Base-by-base conservation (phyloP, 805 yeast species). In the Nematodospora valgi region DNA sequence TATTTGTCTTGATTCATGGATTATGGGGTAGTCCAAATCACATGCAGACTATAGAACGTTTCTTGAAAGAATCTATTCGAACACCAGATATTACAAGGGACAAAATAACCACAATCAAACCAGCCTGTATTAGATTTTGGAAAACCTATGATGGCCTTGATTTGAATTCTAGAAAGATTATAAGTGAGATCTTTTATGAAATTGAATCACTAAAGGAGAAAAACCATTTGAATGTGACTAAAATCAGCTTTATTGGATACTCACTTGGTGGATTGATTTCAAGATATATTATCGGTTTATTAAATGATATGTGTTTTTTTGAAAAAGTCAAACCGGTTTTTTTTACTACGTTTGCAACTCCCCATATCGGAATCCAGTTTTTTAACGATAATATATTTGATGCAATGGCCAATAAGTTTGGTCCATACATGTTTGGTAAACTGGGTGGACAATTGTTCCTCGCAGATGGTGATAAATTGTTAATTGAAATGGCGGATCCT, bases 241-340 rank as follows among this genome's bases (percentile, higher is more conserved):
- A 78, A 46, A 73, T 91, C 32, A 84, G 94, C 41, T 66, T 91
- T 27, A 70, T 86, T 3, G 96, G 98, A 0, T 91, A 89, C 56
- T 86, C 96, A 0, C 62, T 91, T 39, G 97, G 98, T 15, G 98
- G 98, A 0, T 59, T 89, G 23, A 77, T 91, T 21, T 70, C 88
- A 0, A 66, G 97, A 33, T 88, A 86, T 54, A 80, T 87, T 17
- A 69, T 88, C 30, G 97, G 97, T 2, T 31, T 53, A 6, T 48
- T 67, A 27, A 30, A 63, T 25, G 62, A 56, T 7, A 35, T 64
- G 45, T 52, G 49, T 1, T 61, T 66, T 35, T 67, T 66, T 34
- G 58, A 62, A 9, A 47, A 41, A 8, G 59, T 67, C 11, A 43
- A 51, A 20, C 72, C 72, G 0, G 49, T 66, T 0, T 56, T 64